Evolutionary conservation across 2,329 filamentous ascomycete species (phyloP).

Genomic region (Didymella pinodella): DNA sequence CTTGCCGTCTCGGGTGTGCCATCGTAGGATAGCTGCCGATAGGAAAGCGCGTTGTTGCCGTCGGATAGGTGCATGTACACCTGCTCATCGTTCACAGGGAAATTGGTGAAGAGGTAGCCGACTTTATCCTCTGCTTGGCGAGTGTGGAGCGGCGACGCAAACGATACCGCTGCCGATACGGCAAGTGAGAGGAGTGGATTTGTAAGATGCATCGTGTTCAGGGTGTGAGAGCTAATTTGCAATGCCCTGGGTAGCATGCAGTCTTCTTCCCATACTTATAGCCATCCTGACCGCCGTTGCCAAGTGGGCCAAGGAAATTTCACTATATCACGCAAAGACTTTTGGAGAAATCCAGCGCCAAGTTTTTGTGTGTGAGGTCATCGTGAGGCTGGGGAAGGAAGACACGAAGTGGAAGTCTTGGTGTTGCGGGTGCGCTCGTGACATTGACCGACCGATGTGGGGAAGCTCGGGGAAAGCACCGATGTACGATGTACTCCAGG

Average conservation of each 20-base stretch:
- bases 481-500: neutral
- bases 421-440: neutral
- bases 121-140: constrained; percentile 17
- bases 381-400: neutral
- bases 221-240: neutral
- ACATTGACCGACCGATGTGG: constrained; percentile 7
- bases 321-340: neutral
- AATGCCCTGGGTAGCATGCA: neutral
- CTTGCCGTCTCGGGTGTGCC: constrained; percentile 9
- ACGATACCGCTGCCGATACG: neutral
- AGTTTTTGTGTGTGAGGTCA: constrained; percentile 11
- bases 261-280: neutral
- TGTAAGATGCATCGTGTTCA: constrained; percentile 1
- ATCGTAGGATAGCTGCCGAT: constrained; percentile 13
- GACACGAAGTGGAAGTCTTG: constrained; percentile 2
- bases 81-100: constrained; percentile 17
- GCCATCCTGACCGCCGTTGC: neutral
- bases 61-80: constrained; percentile 19
- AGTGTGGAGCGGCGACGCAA: constrained; percentile 3
- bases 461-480: constrained; percentile 16
- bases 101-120: constrained; percentile 17
- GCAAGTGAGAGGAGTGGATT: neutral
- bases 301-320: constrained; percentile 6
- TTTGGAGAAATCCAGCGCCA: neutral
- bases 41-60: constrained; percentile 15